phyloP scores from a whole-genome alignment of 2,329 filamentous ascomycete species.

The Apiospora saccharicola region DNA sequence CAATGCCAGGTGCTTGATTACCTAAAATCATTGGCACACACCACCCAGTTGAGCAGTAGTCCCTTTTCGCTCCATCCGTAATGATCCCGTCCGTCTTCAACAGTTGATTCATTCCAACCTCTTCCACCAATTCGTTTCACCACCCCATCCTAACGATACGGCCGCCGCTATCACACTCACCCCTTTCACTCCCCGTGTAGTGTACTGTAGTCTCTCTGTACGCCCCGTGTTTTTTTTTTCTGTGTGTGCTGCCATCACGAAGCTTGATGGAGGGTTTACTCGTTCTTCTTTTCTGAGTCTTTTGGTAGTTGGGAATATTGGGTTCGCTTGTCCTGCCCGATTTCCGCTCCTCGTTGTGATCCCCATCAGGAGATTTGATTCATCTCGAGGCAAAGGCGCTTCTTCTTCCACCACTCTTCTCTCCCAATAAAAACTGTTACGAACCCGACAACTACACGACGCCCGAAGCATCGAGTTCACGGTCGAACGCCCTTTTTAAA shows the following conservation, averaged over 20 bases:
- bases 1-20: constrained; percentile 21
- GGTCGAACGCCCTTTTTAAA: background rate
- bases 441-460: background rate
- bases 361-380: background rate
- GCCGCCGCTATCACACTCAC: constrained; percentile 13
- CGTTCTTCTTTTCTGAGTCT: constrained; percentile 21
- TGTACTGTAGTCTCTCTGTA: constrained; percentile 9
- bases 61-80: constrained; percentile 21
- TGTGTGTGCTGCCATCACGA: background rate
- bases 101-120: constrained; percentile 22
- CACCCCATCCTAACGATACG: constrained; percentile 18
- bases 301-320: constrained; percentile 22
- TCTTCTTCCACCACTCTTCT: background rate
- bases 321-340: constrained; percentile 16
- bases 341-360: constrained; percentile 14
- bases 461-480: background rate
- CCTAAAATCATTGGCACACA: constrained; percentile 10
- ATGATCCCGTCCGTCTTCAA: constrained; percentile 20
- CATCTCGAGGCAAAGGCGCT: background rate
- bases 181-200: constrained; percentile 8
- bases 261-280: constrained; percentile 22
- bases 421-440: background rate
- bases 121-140: constrained; percentile 21
- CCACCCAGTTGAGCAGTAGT: constrained; percentile 2
- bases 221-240: background rate